These are phyloP conservation scores for Labyrinthula sp. DNA, from an alignment of 352 stramenopile genomes.

Conservation along the genomic window DNA sequence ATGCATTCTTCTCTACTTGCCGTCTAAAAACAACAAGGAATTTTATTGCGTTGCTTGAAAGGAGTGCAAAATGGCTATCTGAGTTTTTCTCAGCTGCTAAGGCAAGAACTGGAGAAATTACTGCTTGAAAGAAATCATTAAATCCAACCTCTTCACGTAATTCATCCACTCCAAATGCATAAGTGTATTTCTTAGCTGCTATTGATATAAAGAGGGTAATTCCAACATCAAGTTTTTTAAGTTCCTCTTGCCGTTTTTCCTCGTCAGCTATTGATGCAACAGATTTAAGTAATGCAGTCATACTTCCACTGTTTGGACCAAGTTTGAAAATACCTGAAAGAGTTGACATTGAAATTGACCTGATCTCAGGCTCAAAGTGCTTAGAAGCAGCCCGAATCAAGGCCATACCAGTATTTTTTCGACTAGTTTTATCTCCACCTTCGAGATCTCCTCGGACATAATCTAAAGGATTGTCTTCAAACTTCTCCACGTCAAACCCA, in stretches of 20 bases:
- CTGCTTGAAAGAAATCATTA: conserved; percentile 79
- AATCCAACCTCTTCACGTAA: conserved; percentile 76
- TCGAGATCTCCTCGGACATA: conserved; percentile 96
- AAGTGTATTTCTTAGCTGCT: conserved; percentile 71
- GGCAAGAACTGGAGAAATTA: conserved; percentile 70
- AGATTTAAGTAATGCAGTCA: conserved; percentile 11
- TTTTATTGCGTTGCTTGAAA: conserved; percentile 90
- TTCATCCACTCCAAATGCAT: conserved; percentile 69
- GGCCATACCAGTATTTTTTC: conserved; percentile 74
- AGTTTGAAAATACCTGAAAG: neutral
- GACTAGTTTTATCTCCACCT: conserved; percentile 80
- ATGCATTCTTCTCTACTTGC: conserved; percentile 68
- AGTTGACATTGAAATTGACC: conserved; percentile 56
- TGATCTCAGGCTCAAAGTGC: conserved; percentile 75
- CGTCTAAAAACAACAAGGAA: conserved; percentile 94
- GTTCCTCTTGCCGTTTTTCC: conserved; percentile 16
- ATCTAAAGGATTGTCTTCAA: conserved; percentile 92
- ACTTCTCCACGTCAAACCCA: conserved; percentile 80
- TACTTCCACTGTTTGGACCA: too few species aligned
- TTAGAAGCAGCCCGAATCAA: conserved; percentile 75
- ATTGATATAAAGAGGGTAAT: conserved; percentile 82
- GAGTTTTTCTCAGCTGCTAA: conserved; percentile 37
- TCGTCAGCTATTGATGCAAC: neutral
- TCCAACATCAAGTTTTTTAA: conserved; percentile 35
- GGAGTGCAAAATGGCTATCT: conserved; percentile 57